Evolutionary conservation across 495 filamentous ascomycete genomes (phyloP).

Genomic region (Cetradonia linearis): DNA sequence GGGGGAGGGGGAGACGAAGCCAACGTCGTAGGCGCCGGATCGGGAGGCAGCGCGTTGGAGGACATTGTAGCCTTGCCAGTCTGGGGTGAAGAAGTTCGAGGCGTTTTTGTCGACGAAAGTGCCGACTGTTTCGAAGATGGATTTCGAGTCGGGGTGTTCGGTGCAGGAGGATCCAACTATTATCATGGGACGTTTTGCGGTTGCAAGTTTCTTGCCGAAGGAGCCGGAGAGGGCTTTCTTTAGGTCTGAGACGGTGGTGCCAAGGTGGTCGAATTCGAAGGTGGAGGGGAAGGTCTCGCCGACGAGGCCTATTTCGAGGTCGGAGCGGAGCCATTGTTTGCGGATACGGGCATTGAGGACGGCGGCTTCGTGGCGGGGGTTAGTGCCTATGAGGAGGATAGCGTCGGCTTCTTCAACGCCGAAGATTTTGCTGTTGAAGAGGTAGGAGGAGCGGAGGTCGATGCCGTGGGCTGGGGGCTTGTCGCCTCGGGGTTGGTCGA

Average conservation of each 20-base stretch:
- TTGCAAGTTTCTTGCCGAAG: slow-evolving; percentile 81
- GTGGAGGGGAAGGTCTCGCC: slow-evolving; percentile 86
- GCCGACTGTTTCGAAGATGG: slow-evolving; percentile 83
- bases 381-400: slow-evolving; percentile 87
- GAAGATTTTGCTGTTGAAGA: slow-evolving; percentile 90
- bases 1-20: slow-evolving; percentile 75
- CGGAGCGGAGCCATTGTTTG: slow-evolving; percentile 94
- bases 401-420: slow-evolving; percentile 89
- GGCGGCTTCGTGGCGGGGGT: slow-evolving; percentile 87
- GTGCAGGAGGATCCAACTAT: slow-evolving; percentile 81
- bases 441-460: slow-evolving; percentile 87
- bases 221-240: slow-evolving; percentile 76
- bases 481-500: slow-evolving; percentile 78
- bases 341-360: slow-evolving; percentile 91
- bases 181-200: slow-evolving; percentile 91
- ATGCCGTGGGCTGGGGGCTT: slow-evolving; percentile 83
- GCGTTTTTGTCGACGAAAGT: slow-evolving; percentile 86
- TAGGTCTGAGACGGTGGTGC: slow-evolving; percentile 60
- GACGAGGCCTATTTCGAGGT: slow-evolving; percentile 84
- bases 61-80: slow-evolving; percentile 97
- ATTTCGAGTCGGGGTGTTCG: slow-evolving; percentile 82
- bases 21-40: slow-evolving; percentile 86
- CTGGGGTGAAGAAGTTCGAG: slow-evolving; percentile 70
- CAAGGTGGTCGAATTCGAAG: slow-evolving; percentile 86
- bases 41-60: slow-evolving; percentile 88